These are phyloP conservation scores for Scytalidium lignicola DNA, from an alignment of 2,329 filamentous ascomycete species.

Conservation along the genomic window DNA sequence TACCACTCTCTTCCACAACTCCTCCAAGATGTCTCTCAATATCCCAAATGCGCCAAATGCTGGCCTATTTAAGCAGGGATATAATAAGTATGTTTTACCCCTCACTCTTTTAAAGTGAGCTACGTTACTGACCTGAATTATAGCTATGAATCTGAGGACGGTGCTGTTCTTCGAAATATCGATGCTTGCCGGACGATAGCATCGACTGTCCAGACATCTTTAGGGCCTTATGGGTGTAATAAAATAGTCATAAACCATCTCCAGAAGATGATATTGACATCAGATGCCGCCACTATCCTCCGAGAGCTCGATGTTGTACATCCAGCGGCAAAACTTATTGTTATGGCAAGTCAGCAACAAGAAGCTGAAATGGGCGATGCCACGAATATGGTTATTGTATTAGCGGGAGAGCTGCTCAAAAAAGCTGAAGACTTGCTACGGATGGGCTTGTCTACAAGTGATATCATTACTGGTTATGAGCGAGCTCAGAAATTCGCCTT, in stretches of 20 bases:
- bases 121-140: slow-evolving; percentile 27
- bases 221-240: slow-evolving; percentile 96
- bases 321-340: slow-evolving; percentile 92
- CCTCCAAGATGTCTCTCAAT: slow-evolving; percentile 75
- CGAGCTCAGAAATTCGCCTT: slow-evolving; percentile 87
- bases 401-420: slow-evolving; percentile 90
- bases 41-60: slow-evolving; percentile 92
- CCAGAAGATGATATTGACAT: slow-evolving; percentile 99
- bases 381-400: slow-evolving; percentile 92
- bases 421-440: slow-evolving; percentile 96
- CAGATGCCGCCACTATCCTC: slow-evolving; percentile 94
- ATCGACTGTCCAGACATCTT: slow-evolving; percentile 91
- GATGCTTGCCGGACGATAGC: slow-evolving; percentile 96
- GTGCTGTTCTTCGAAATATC: slow-evolving; percentile 96
- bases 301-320: slow-evolving; percentile 97
- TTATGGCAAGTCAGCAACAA: slow-evolving; percentile 99
- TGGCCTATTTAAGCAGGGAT: slow-evolving; percentile 91
- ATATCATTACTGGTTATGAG: slow-evolving; percentile 94
- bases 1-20: not conserved
- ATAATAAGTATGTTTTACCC: slow-evolving; percentile 63
- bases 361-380: slow-evolving; percentile 99
- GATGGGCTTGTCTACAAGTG: slow-evolving; percentile 97
- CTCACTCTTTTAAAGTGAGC: not conserved
- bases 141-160: slow-evolving; percentile 99
- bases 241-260: slow-evolving; percentile 99